Base-by-base conservation (phyloP, 2,329 filamentous ascomycete genomes). In the Verticillium dahliae region DNA sequence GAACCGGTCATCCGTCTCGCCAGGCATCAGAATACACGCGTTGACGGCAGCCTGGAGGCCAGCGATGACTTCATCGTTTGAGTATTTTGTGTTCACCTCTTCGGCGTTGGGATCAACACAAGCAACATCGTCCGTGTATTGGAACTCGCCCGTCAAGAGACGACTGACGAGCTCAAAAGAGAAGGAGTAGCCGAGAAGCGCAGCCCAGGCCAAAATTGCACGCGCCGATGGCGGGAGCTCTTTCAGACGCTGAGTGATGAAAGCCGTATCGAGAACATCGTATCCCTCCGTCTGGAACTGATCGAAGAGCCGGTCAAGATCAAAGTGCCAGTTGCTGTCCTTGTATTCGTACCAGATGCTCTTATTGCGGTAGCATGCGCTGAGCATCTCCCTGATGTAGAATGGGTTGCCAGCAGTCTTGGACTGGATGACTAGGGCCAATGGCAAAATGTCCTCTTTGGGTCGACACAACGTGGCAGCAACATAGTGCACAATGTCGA, bases 301-400 rank as follows among this genome's bases (percentile, higher is more conserved):
- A 56, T 89, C 87, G 70, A 97, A 97, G 1, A 97, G 85, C 65
- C 85, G 86, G 73, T 97, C 92, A 11, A 97, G 77, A 69, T 96
- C 90, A 71, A 89, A 97, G 55, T 89, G 83, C 94, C 94, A 98
- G 56, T 84, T 82, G 56, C 87, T 90, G 65, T 89, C 85, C 67
- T 87, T 87, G 81, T 95, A 97, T 64, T 92, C 92, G 73, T 96
- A 97, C 85, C 88, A 96, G 58, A 97, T 90, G 72, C 91, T 96
- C 67, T 89, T 89, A 70, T 91, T 95, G 50, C 91, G 86, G 72
- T 96, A 88, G 71, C 91, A 96, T 3, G 90, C 89, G 69, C 91
- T 91, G 4, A 97, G 83, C 84, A 97, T 96, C 75, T 97, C 91
- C 61, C 91, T 84, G 73, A 97, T 90, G 69, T 95, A 96, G 69